A percentile compares a stretch with the other conserved stretches of the same genome.
Evolutionary conservation across 208 protist species (phyloP).

Genomic region (Endotrypanum monterogeii): DNA sequence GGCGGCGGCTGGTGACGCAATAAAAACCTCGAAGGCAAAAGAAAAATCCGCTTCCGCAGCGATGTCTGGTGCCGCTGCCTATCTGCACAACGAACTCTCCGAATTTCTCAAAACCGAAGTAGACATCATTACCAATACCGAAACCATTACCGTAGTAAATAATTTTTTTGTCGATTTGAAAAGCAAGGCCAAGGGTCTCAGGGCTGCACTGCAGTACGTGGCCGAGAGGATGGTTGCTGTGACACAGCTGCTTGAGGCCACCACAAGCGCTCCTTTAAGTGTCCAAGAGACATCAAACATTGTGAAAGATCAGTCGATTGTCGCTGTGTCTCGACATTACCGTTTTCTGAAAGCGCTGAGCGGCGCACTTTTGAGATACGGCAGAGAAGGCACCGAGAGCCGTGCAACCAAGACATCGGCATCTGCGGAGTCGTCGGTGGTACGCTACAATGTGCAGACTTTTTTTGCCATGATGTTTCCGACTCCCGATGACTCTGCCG

Average conservation of each 20-base stretch:
- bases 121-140: not conserved
- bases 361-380: not conserved
- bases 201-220: constrained; percentile 1
- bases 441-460: constrained; percentile 32
- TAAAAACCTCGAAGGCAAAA: not conserved
- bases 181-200: not conserved
- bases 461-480: constrained; percentile 70
- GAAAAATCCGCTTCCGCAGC: not conserved
- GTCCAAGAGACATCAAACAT: not conserved
- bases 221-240: not conserved
- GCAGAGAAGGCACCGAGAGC: not conserved
- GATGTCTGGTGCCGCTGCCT: not conserved
- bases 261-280: not conserved
- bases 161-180: not conserved
- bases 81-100: not conserved
- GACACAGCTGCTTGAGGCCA: not conserved
- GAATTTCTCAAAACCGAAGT: not conserved
- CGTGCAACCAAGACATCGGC: not conserved
- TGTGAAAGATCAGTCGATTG: not conserved
- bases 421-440: not conserved
- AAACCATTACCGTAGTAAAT: not conserved
- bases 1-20: not conserved
- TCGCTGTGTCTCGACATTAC: not conserved
- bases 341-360: constrained; percentile 24
- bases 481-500: not conserved